A percentile compares a stretch with the other conserved stretches of the same genome.
These are phyloP conservation scores for Kregervanrija delftensis DNA, from an alignment of 805 yeast species.

Conservation along the genomic window DNA sequence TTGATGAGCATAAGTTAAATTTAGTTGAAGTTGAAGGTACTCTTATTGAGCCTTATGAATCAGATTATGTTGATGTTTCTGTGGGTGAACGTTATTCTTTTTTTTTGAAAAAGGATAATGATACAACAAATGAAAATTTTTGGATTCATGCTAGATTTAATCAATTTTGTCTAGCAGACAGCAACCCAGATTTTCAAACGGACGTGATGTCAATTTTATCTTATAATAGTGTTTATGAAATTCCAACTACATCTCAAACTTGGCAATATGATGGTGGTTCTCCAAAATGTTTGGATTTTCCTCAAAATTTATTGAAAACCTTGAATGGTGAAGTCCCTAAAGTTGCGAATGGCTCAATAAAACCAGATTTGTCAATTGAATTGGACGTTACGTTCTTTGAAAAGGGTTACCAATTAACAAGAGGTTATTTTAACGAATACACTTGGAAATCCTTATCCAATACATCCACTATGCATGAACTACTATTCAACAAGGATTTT, in stretches of 20 bases:
- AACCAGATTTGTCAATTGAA: constrained; percentile 9
- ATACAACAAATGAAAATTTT: constrained; percentile 3
- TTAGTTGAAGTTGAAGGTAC: constrained; percentile 58
- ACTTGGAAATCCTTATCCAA: constrained; percentile 45
- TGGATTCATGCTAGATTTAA: constrained; percentile 16
- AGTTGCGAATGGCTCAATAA: constrained; percentile 10
- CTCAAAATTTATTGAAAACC: constrained; percentile 11
- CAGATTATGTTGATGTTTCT: constrained; percentile 13
- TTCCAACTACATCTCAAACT: constrained; percentile 48
- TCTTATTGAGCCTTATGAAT: constrained; percentile 35
- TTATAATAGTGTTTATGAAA: constrained; percentile 14
- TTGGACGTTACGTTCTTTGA: constrained; percentile 12
- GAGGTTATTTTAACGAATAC: constrained; percentile 15
- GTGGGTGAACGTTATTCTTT: constrained; percentile 19
- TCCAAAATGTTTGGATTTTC: constrained; percentile 14
- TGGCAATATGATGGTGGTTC: constrained; percentile 12
- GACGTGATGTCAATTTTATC: constrained; percentile 15
- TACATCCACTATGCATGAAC: constrained; percentile 71
- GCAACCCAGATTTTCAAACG: constrained; percentile 11
- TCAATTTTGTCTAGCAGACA: constrained; percentile 13
- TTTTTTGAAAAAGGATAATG: constrained; percentile 8
- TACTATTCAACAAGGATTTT: constrained; percentile 50
- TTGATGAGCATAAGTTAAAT: constrained; percentile 46
- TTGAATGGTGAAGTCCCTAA: constrained; percentile 7
- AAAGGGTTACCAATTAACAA: constrained; percentile 8